Conservation (phyloP, 768 basidiomycete species). For the Boletus reticuloceps region DNA sequence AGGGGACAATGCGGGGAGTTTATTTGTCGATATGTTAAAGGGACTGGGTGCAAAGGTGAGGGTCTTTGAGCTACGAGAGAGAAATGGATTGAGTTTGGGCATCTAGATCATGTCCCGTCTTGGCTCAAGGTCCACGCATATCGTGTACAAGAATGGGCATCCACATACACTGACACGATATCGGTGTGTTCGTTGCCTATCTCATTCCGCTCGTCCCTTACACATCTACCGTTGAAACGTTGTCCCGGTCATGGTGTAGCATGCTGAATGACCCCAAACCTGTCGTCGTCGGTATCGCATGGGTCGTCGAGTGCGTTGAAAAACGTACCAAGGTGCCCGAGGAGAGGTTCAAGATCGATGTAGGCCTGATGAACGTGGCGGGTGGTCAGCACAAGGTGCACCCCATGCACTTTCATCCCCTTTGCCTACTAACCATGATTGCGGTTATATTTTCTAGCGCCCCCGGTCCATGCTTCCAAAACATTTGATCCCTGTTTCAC, state of each 20-base stretch:
- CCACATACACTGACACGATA: constrained; percentile 73
- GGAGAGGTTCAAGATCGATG: constrained; percentile 58
- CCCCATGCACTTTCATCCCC: not conserved
- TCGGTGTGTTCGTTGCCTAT: constrained; percentile 41
- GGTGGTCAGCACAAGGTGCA: constrained; percentile 63
- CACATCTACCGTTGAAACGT: not conserved
- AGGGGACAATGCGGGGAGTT: constrained; percentile 75
- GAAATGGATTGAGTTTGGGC: not conserved
- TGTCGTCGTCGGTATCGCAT: constrained; percentile 78
- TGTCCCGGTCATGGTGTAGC: constrained; percentile 31
- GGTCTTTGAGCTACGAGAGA: not conserved
- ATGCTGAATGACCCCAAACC: constrained; percentile 68
- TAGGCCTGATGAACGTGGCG: constrained; percentile 55
- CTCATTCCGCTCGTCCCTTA: not conserved
- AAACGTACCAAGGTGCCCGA: constrained; percentile 63
- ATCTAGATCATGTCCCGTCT: constrained; percentile 60
- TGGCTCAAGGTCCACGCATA: constrained; percentile 74
- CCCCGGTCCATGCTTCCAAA: constrained; percentile 75
- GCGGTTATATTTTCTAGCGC: constrained; percentile 28
- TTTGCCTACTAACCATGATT: not conserved
- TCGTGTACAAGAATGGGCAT: constrained; percentile 82
- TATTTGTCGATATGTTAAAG: constrained; percentile 83
- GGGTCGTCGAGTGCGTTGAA: constrained; percentile 88
- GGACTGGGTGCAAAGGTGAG: constrained; percentile 77
- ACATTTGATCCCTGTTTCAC: constrained; percentile 40